phyloP scores from a whole-genome alignment of 2,329 filamentous ascomycete genomes.

The Hawksworthiomyces lignivorus region DNA sequence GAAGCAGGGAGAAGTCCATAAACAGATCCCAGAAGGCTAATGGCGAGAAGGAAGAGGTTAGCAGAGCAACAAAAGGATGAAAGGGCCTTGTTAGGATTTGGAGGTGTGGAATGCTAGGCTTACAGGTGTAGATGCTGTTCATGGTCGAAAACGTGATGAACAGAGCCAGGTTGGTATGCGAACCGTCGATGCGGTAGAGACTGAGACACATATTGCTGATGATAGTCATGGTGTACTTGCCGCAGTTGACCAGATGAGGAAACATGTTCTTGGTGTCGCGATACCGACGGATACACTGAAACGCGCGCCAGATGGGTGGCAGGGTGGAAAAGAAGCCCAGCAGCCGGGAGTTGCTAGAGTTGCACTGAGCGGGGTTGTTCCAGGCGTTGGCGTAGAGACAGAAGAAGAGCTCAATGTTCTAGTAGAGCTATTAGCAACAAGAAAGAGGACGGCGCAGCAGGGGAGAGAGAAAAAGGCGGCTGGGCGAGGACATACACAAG shows the following conservation, averaged over 20 bases:
- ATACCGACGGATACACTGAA: conserved; percentile 89
- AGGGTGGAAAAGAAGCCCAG: conserved; percentile 79
- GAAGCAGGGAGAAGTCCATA: conserved; percentile 93
- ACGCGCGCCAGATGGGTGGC: conserved; percentile 80
- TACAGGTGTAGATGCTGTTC: conserved; percentile 76
- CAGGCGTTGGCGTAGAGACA: conserved; percentile 81
- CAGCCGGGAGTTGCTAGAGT: conserved; percentile 73
- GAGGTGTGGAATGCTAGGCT: conserved; percentile 27
- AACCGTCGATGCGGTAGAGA: conserved; percentile 68
- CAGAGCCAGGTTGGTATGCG: conserved; percentile 49
- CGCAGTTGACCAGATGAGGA: conserved; percentile 85
- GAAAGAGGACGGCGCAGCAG: fast-evolving
- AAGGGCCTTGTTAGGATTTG: too few relatives aligned
- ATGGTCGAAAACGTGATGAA: conserved; percentile 77
- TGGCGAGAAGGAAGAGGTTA: background rate
- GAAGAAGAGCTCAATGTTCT: conserved; percentile 91
- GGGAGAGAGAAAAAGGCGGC: too few relatives aligned
- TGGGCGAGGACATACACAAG: conserved; percentile 55
- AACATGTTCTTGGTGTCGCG: conserved; percentile 79
- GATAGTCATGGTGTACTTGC: conserved; percentile 85
- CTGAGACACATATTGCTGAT: conserved; percentile 69
- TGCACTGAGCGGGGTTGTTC: conserved; percentile 68
- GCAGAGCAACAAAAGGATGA: too few relatives aligned
- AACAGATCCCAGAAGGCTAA: conserved; percentile 81
- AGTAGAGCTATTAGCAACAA: conserved; percentile 3